Base-by-base conservation (phyloP, 192 early-diverging fungal genomes). In the Umbelopsis isabellina region DNA sequence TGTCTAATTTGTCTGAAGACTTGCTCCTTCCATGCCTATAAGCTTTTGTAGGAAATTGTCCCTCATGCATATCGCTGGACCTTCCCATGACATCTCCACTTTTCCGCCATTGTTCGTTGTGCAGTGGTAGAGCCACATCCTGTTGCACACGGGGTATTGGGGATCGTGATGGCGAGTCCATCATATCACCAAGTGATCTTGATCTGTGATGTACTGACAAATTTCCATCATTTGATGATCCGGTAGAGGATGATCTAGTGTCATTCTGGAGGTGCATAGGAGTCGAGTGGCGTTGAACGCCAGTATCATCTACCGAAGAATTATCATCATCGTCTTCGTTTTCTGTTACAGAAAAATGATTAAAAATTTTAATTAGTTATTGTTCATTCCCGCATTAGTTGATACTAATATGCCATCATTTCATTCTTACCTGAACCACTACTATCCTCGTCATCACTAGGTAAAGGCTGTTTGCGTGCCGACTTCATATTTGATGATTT, bases 371-470 rank as follows among this genome's bases (percentile, higher is more conserved):
- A 41, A 41, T 41, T 41, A 41, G 37, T 10, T 41, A 41, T 41
- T 6, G 37, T 41, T 41, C 37, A 41, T 41, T 41, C 37, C 37
- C 37, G 10, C 37, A 41, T 41, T 5, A 41, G 37, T 41, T 41
- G 37, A 5, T 41, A 41, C 37, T 41, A 5, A 41, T 41, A 41
- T 41, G 7, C 37, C 37, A 41, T 46, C 8, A 61, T 66, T 23
- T 41, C 22, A 51, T 46, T 35, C 52, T 61, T 35, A 61, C 55
- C 55, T 30, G 25, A 27, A 66, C 46, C 71, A 51, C 66, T 51
- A 23, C 61, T 66, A 22, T 70, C 71, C 50, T 74, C 72, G 69
- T 74, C 72, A 46, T 74, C 72, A 48, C 72, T 74, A 13, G 72
- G 72, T 21, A 74, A 61, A 4, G 72, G 72, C 30, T 69, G 55